Evolutionary conservation across 1,284 basidiomycete species (phyloP), one percentile per base, ranked within the genome.

Genomic region (Ustilago xerochloae): DNA sequence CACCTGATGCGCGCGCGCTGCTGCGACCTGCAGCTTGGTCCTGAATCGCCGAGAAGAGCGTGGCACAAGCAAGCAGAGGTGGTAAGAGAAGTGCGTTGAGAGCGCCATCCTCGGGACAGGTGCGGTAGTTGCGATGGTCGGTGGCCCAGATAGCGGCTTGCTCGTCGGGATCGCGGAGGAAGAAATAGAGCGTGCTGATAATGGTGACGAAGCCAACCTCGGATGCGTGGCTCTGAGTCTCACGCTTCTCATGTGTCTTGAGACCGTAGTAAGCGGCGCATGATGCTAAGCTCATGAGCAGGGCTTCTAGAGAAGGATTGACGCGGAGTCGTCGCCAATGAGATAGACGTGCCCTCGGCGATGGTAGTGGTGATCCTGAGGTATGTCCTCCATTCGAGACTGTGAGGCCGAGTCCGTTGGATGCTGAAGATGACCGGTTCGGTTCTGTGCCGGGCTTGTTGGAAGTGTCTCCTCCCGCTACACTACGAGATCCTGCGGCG

Each of bases 81-180:
- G 72, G 72, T 10, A 79, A 36, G 8, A 81, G 68, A 0, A 81
- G 68, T 32, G 71, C 79, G 20, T 67, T 71, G 32, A 81, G 55
- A 22, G 78, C 75, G 15, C 79, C 79, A 41, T 81, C 79, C 20
- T 81, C 79, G 0, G 55, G 56, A 29, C 75, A 78, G 20, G 59
- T 32, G 32, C 79, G 72, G 36, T 77, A 81, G 41, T 78, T 77
- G 55, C 79, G 72, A 36, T 64, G 66, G 29, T 81, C 77, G 28
- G 79, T 81, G 15, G 78, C 75, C 79, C 78, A 81, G 35, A 81
- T 78, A 32, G 70, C 69, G 12, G 76, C 68, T 30, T 69, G 53
- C 51, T 73, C 71, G 30, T 66, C 55, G 1, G 67, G 66, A 32
- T 55, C 38, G 15, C 74, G 70, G 5, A 77, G 48, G 36, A 78